phyloP scores from a whole-genome alignment of 352 stramenopile species.

The Phytopythium oedochilum region DNA sequence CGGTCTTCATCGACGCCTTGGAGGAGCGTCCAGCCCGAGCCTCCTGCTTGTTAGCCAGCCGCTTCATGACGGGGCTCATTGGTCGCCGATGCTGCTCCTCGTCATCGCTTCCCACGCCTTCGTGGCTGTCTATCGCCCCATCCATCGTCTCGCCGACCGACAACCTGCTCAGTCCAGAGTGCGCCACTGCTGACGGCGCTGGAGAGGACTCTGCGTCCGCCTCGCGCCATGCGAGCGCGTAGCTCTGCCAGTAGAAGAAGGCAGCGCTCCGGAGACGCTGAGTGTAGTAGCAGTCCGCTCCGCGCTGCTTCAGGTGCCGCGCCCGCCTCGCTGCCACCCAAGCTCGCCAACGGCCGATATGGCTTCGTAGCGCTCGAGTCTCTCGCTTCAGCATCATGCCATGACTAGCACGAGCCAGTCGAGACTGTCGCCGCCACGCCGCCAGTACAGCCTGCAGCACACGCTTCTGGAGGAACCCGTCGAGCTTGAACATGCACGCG shows the following conservation, averaged over 20 bases:
- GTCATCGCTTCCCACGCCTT: conserved; percentile 7
- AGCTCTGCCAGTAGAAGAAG: conserved; percentile 78
- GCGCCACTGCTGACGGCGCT: background rate
- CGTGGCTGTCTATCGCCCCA: background rate
- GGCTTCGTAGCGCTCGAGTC: conserved; percentile 1
- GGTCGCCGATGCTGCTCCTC: conserved; percentile 24
- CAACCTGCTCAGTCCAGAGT: background rate
- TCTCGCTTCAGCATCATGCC: conserved; percentile 4
- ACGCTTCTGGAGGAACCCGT: conserved; percentile 10
- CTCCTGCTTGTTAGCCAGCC: conserved; percentile 24
- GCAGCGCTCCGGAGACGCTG: conserved; percentile 24
- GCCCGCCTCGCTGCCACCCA: conserved; percentile 7
- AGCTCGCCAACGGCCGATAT: conserved; percentile 7
- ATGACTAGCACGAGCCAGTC: background rate
- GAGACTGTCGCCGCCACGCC: conserved; percentile 12
- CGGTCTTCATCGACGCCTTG: no score
- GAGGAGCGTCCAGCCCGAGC: background rate
- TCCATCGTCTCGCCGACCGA: conserved; percentile 7
- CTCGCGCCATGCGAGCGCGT: conserved; percentile 67
- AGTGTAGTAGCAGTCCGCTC: conserved; percentile 19
- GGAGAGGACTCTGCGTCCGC: conserved; percentile 1
- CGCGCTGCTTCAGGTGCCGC: conserved; percentile 7
- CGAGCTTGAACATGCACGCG: conserved; percentile 45
- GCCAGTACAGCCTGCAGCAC: conserved; percentile 17
- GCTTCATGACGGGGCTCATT: conserved; percentile 57